These are phyloP conservation scores for Fraxinus xanthoxyloides DNA, from an alignment of 305 asterid genomes.

Conservation along the genomic window DNA sequence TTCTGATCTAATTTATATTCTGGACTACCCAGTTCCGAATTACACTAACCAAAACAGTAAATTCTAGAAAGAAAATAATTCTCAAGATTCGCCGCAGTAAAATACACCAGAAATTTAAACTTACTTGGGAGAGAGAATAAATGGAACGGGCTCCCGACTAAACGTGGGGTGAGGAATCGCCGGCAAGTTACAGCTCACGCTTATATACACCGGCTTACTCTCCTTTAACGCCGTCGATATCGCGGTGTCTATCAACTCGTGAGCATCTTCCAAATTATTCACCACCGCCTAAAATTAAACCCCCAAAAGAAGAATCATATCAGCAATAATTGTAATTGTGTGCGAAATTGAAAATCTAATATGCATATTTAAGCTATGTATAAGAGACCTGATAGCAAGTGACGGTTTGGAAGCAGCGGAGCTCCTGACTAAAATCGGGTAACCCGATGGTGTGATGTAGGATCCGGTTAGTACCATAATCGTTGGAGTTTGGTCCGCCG, in stretches of 20 bases:
- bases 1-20: not conserved
- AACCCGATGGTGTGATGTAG: constrained; percentile 88
- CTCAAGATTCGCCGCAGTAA: not conserved
- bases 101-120: not conserved
- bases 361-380: not conserved
- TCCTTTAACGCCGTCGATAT: constrained; percentile 78
- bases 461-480: constrained; percentile 70
- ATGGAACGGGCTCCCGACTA: constrained; percentile 74
- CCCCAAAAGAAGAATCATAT: not conserved
- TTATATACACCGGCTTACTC: constrained; percentile 84
- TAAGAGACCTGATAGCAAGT: constrained; percentile 74
- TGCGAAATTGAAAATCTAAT: not conserved
- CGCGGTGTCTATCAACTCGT: constrained; percentile 75
- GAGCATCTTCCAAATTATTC: constrained; percentile 84
- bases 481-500: constrained; percentile 91
- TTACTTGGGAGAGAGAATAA: constrained; percentile 67
- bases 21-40: not conserved
- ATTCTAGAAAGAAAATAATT: not conserved
- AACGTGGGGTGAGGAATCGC: constrained; percentile 78
- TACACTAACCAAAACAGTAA: not conserved
- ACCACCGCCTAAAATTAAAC: constrained; percentile 64
- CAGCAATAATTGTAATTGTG: not conserved
- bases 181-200: constrained; percentile 74
- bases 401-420: constrained; percentile 83
- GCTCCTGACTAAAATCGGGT: constrained; percentile 85